Base-by-base conservation (phyloP, 768 basidiomycete genomes). In the Melanogaster broomeanus region DNA sequence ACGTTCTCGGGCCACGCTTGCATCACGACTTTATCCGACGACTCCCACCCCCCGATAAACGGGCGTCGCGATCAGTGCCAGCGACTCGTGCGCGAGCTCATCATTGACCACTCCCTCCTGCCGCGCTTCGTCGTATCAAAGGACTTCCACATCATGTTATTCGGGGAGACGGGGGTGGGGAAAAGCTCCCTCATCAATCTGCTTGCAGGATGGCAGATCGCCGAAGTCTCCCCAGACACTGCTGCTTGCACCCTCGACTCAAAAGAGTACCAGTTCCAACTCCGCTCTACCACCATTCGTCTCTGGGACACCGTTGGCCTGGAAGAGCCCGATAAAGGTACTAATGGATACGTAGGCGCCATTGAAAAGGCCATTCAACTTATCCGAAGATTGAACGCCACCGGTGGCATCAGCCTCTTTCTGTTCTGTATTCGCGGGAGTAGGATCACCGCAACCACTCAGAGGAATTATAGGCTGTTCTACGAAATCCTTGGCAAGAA, bases 161-260 rank as follows among this genome's bases (percentile, higher is more conserved):
- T 77, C 42, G 76, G 77, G 0, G 72, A 76, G 46, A 65, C 72
- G 0, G 76, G 76, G 16, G 51, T 60, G n/a, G 66, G 66, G 5
- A 68, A 68, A 40, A 69, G 67, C 25, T 71, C 69, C 10, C 55
- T 68, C 30, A 57, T 68, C 43, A 78, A 77, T 41, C 69, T 78
- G 60, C 55, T 78, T 39, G 58, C 62, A 6, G 68, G 63, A 53
- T 71, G 51, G 59, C 68, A 48, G 15, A 47, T 67, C 27, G 64
- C 66, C 9, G 35, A 47, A 0, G 43, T 60, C 16, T 71, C 66
- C 3, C 58, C 61, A 22, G 58, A 63, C 22, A 68, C 69, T 10
- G 34, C 51, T 0, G 72, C 72, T 0, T 73, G 69, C 49, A 67
- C 65, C 0, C 67, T 77, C 19, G 11, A 58, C 2, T 58, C 60